Base-by-base conservation (phyloP, 345 rosid species). In the Eucalyptus rudis region DNA sequence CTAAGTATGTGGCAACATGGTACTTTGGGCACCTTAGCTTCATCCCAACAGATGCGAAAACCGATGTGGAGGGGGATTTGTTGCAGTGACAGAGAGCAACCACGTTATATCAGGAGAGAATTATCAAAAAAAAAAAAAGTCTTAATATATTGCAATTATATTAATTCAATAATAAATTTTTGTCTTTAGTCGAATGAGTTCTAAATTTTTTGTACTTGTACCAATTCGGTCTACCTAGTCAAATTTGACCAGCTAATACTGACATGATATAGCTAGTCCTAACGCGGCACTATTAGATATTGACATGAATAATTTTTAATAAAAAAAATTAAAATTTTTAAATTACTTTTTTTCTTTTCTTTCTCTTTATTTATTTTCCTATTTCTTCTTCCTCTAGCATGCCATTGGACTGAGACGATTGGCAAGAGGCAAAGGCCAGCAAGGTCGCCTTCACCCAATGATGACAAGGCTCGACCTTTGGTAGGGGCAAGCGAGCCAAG, bases 201-300 rank as follows among this genome's bases (percentile, higher is more conserved):
- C 10, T 8, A 52, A 52, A 19, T 19, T 1, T 52, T 52, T 52
- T 52, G 0, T 52, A 51, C 1, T 17, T 56, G 2, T 56, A 2
- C 0, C 6, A 56, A 56, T 56, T 56, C 1, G 10, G 0, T 56
- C 29, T 4, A 56, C 6, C 1, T 22, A 1, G 1, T 56, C 62
- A 24, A 56, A 56, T 24, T 4, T 56, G 12, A 1, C 3, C 5
- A 0, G 1, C 1, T 22, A 22, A 56, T 1, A 22, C 1, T 10
- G 0, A 10, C 62, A n/a, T n/a, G n/a, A n/a, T n/a, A n/a, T n/a
- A n/a, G n/a, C n/a, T n/a, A n/a, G n/a, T n/a, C n/a, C n/a, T n/a
- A n/a, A n/a, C n/a, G n/a, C n/a, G n/a, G n/a, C n/a, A n/a, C n/a
- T n/a, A n/a, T n/a, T n/a, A n/a, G n/a, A n/a, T n/a, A n/a, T n/a